A percentile compares a stretch with the other conserved stretches of the same genome.
Conservation (phyloP, 2,329 filamentous ascomycete species). For the Lasiodiplodia sp. region DNA sequence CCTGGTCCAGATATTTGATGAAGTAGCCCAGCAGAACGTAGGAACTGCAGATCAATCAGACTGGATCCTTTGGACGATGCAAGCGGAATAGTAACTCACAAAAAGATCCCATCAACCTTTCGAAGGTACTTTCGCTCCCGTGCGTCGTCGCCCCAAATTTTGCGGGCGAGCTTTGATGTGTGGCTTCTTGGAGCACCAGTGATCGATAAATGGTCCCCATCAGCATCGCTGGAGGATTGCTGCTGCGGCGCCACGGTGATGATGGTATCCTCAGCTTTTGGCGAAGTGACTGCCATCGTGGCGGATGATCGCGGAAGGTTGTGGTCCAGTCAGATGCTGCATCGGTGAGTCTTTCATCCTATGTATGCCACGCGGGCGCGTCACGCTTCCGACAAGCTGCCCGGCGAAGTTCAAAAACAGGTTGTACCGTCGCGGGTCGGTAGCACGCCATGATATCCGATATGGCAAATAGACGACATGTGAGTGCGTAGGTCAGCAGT, state of each 20-base stretch:
- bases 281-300: neutral
- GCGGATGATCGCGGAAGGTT: neutral
- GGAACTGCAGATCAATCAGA: neutral
- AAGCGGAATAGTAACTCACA: neutral
- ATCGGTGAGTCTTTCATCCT: neutral
- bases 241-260: conserved; percentile 6
- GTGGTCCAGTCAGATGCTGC: neutral
- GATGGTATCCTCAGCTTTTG: conserved; percentile 1
- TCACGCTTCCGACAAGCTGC: neutral
- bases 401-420: conserved; percentile 2
- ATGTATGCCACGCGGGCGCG: conserved; percentile 14
- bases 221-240: conserved; percentile 5
- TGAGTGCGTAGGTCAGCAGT: conserved; percentile 20
- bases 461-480: conserved; percentile 17
- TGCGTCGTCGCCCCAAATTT: conserved; percentile 16
- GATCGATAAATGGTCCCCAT: no score
- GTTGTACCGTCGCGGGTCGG: neutral
- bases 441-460: conserved; percentile 22
- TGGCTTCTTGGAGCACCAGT: neutral
- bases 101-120: conserved; percentile 8
- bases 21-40: conserved; percentile 17
- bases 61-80: neutral
- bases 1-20: conserved; percentile 19
- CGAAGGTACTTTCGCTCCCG: conserved; percentile 15
- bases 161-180: neutral